Percentiles rank a stretch among this genome's conserved stretches.
Conservation (phyloP, 495 filamentous ascomycete genomes). For the Cladorrhinum samala region DNA sequence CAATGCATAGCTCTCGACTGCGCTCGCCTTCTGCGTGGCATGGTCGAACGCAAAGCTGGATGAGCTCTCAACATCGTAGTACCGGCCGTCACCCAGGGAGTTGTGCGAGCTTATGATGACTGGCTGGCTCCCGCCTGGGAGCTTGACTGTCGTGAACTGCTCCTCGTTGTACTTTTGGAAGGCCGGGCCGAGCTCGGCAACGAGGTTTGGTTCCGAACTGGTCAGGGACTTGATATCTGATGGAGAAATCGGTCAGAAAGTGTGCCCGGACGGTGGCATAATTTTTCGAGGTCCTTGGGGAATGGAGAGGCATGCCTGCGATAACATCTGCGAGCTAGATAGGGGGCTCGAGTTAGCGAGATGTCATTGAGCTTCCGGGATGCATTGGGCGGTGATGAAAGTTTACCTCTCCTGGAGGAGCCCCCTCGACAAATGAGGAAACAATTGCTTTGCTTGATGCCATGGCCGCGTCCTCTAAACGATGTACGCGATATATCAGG, state of each 20-base stretch:
- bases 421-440: constrained; percentile 87
- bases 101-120: constrained; percentile 87
- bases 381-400: neutral
- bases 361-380: neutral
- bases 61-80: constrained; percentile 81
- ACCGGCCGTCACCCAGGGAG: constrained; percentile 66
- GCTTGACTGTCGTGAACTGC: constrained; percentile 81
- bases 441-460: constrained; percentile 53
- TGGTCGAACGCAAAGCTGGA: constrained; percentile 88
- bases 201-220: constrained; percentile 58
- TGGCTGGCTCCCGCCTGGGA: constrained; percentile 76
- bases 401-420: constrained; percentile 93
- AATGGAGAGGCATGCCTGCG: constrained; percentile 51
- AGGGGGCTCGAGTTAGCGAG: constrained; percentile 12
- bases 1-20: constrained; percentile 68
- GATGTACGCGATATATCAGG: neutral
- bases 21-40: constrained; percentile 75
- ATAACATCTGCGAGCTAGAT: constrained; percentile 80
- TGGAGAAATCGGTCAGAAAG: constrained; percentile 4
- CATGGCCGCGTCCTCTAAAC: constrained; percentile 19
- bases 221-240: constrained; percentile 86
- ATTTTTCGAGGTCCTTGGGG: neutral
- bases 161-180: constrained; percentile 95
- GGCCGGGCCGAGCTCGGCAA: constrained; percentile 67
- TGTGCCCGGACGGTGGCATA: neutral